Evolutionary conservation across 2,329 filamentous ascomycete species (phyloP).

Genomic region (Mycosphaerella sp.): DNA sequence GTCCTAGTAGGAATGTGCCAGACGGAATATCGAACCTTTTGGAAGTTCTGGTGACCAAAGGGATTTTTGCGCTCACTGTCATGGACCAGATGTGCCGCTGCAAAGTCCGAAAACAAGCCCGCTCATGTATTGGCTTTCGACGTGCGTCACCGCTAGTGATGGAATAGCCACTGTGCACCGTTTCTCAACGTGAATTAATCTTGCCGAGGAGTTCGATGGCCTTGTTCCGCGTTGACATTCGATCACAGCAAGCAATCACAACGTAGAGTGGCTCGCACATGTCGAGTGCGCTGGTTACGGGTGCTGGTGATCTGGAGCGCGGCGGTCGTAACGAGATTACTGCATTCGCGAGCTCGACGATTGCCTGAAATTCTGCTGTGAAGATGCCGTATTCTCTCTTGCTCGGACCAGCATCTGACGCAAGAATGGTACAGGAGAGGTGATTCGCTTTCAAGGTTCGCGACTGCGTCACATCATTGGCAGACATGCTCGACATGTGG

Average conservation of each 20-base stretch:
- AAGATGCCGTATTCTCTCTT: slow-evolving; percentile 17
- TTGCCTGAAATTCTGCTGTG: slow-evolving; percentile 28
- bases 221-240: slow-evolving; percentile 13
- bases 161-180: neutral
- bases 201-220: slow-evolving; percentile 18
- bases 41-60: neutral
- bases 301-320: slow-evolving; percentile 4
- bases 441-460: slow-evolving; percentile 32
- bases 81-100: neutral
- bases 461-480: slow-evolving; percentile 26
- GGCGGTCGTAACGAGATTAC: slow-evolving; percentile 18
- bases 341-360: slow-evolving; percentile 27
- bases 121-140: neutral
- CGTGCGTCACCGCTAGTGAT: neutral
- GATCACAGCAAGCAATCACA: slow-evolving; percentile 24
- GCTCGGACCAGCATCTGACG: slow-evolving; percentile 19
- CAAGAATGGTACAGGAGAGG: slow-evolving; percentile 29
- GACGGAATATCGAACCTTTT: neutral
- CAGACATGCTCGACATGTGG: slow-evolving; percentile 25
- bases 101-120: neutral
- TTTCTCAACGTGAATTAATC: slow-evolving; percentile 4
- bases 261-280: slow-evolving; percentile 26
- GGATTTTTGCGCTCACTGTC: neutral
- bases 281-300: slow-evolving; percentile 18
- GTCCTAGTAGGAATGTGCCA: too few species aligned